Evolutionary conservation across 139 green algal genomes (phyloP).

Genomic region (Pedinophyceae sp.): DNA sequence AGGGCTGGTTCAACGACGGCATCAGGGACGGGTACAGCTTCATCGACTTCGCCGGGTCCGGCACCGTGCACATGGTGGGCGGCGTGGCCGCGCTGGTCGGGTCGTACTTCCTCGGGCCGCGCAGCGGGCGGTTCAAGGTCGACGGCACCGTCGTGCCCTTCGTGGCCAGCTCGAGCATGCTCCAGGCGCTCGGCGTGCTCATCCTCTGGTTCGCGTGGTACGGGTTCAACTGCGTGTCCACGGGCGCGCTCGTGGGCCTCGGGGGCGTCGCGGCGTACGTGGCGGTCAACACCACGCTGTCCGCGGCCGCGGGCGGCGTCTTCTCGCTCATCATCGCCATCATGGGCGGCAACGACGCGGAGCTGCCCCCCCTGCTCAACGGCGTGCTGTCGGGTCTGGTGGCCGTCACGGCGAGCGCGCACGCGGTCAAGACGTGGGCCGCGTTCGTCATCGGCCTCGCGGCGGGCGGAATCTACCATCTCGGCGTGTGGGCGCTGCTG

Average conservation of each 20-base stretch:
- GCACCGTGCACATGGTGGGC: conserved; percentile 31
- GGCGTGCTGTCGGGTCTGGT: no score
- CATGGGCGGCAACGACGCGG: conserved; percentile 1
- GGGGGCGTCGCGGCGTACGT: neutral
- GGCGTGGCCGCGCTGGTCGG: conserved; percentile 23
- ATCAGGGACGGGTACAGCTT: conserved; percentile 9
- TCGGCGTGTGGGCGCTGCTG: conserved; percentile 10
- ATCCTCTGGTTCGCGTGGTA: neutral
- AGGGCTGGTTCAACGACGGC: conserved; percentile 23
- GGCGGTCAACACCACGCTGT: neutral
- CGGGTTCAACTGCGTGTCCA: neutral
- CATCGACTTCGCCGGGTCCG: conserved; percentile 28
- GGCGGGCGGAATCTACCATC: conserved; percentile 20
- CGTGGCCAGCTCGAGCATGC: no score
- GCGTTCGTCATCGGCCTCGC: conserved; percentile 29
- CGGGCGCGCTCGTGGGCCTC: no score
- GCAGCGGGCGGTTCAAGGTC: conserved; percentile 23
- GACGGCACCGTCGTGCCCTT: conserved; percentile 10
- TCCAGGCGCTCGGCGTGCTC: no score
- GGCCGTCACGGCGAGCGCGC: neutral
- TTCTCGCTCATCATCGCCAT: conserved; percentile 2
- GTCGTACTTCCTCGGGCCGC: conserved; percentile 26
- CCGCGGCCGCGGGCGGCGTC: neutral
- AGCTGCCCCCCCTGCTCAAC: no score
- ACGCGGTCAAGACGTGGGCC: conserved; percentile 20